phyloP scores from a whole-genome alignment of 441 rosid species.

The Aleurites moluccanus region DNA sequence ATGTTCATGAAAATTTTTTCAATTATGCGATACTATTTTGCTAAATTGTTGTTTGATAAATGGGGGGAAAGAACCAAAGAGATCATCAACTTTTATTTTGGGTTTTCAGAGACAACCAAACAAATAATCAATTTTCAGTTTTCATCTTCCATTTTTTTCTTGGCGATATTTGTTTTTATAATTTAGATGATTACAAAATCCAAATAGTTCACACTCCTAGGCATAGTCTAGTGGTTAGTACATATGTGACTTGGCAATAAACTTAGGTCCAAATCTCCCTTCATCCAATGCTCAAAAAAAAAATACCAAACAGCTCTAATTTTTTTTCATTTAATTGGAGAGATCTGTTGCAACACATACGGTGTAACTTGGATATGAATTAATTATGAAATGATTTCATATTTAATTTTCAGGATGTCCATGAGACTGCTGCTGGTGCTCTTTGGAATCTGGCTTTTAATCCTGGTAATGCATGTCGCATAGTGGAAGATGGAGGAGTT shows the following conservation, averaged over 20 bases:
- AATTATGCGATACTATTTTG: neutral
- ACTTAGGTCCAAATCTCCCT: no score
- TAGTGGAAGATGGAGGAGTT: conserved; percentile 55
- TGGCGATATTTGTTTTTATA: neutral
- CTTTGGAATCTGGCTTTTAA: conserved; percentile 61
- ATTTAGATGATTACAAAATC: neutral
- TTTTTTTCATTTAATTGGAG: neutral
- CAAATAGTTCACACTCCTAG: no score
- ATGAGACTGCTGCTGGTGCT: conserved; percentile 67
- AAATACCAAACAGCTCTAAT: neutral
- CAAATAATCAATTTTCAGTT: neutral
- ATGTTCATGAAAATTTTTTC: neutral
- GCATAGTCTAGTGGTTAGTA: no score
- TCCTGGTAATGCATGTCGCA: conserved; percentile 49
- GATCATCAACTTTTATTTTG: conserved; percentile 8
- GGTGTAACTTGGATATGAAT: neutral
- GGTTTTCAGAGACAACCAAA: neutral
- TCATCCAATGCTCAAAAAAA: no score
- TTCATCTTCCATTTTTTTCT: neutral
- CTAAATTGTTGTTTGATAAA: neutral
- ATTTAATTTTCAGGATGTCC: conserved; percentile 49
- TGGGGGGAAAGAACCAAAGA: neutral
- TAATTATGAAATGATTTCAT: conserved; percentile 5
- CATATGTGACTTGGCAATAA: no score
- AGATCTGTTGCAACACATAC: neutral